A percentile compares a stretch with the other conserved stretches of the same genome.
phyloP scores from a whole-genome alignment of 2,329 filamentous ascomycete genomes.

The Stagonosporopsis cucurbitacearum region DNA sequence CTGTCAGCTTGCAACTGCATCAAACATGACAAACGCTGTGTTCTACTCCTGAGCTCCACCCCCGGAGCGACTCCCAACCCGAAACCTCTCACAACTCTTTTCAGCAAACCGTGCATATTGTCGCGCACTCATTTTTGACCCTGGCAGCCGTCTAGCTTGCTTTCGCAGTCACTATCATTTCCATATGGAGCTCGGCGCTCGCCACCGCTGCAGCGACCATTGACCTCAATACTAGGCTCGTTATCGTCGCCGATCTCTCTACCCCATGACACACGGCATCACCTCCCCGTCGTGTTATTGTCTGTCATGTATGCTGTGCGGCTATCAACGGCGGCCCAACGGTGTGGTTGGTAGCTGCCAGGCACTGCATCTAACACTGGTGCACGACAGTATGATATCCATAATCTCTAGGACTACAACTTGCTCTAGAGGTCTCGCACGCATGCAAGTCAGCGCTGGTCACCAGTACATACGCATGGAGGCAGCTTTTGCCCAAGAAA shows the following conservation, averaged over 20 bases:
- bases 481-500: neutral
- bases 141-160: constrained; percentile 21
- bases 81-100: constrained; percentile 16
- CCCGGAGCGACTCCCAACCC: neutral
- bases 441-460: neutral
- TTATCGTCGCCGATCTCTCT: constrained; percentile 27
- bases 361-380: neutral
- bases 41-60: constrained; percentile 6
- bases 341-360: constrained; percentile 23
- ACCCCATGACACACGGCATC: constrained; percentile 11
- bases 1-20: constrained; percentile 18
- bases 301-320: constrained; percentile 3
- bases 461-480: neutral
- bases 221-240: constrained; percentile 20
- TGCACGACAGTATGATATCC: neutral
- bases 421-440: neutral
- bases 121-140: constrained; percentile 13
- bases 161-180: constrained; percentile 11
- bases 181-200: constrained; percentile 16
- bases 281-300: constrained; percentile 12
- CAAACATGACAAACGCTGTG: constrained; percentile 17
- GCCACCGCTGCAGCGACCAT: constrained; percentile 22
- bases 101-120: constrained; percentile 18
- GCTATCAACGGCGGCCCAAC: constrained; percentile 29
- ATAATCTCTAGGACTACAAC: neutral